These are phyloP conservation scores for Paramyrothecium roridum DNA, from an alignment of 2,329 filamentous ascomycete species.

Conservation along the genomic window DNA sequence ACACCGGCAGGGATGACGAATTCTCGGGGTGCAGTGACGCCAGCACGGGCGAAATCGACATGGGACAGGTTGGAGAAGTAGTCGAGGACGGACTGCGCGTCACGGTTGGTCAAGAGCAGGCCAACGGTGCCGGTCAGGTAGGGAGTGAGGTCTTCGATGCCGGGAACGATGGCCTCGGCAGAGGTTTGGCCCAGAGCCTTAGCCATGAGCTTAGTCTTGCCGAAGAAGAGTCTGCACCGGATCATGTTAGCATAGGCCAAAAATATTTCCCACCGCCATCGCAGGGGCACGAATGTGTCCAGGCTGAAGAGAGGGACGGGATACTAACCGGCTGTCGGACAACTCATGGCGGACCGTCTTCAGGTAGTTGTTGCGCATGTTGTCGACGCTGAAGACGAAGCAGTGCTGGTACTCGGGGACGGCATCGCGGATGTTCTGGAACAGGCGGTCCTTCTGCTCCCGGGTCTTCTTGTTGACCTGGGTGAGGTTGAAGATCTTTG, in stretches of 20 bases:
- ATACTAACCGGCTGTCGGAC: constrained; percentile 71
- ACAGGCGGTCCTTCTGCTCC: constrained; percentile 88
- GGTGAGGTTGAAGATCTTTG: constrained; percentile 84
- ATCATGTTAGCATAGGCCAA: constrained; percentile 4
- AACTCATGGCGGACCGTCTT: constrained; percentile 87
- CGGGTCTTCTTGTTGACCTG: constrained; percentile 89
- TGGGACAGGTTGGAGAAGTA: constrained; percentile 73
- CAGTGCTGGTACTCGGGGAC: constrained; percentile 84
- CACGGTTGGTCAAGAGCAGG: constrained; percentile 83
- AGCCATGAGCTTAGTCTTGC: constrained; percentile 98
- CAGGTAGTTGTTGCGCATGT: constrained; percentile 97
- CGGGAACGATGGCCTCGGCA: constrained; percentile 77
- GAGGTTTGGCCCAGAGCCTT: constrained; percentile 81
- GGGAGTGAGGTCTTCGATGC: constrained; percentile 65
- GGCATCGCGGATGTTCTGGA: constrained; percentile 81
- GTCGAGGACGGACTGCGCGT: constrained; percentile 60
- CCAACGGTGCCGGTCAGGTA: constrained; percentile 82
- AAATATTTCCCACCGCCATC: neutral
- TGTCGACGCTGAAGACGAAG: constrained; percentile 91
- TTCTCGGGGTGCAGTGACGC: constrained; percentile 67
- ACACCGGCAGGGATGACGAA: constrained; percentile 82
- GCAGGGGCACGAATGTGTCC: neutral
- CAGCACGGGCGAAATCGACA: constrained; percentile 89
- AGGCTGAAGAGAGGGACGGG: constrained; percentile 1
- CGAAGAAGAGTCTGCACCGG: constrained; percentile 79